phyloP scores from a whole-genome alignment of 352 stramenopile species.

The Phytophthora ramorum region DNA sequence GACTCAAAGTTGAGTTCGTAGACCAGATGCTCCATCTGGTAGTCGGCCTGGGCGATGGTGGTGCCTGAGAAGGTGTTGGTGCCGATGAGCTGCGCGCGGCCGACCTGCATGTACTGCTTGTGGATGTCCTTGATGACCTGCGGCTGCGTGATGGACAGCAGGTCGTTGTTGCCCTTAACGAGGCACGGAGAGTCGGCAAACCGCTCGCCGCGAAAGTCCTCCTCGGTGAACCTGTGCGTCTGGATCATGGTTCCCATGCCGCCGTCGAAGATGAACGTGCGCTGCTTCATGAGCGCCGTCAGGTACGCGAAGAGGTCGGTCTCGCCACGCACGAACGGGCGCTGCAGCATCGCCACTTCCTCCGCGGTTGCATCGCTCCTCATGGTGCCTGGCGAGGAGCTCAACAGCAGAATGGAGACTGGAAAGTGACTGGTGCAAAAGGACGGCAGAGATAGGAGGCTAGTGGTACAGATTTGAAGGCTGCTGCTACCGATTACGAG shows the following conservation, averaged over 20 bases:
- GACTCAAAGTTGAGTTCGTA: slow-evolving; percentile 97
- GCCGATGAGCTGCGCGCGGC: slow-evolving; percentile 94
- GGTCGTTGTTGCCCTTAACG: slow-evolving; percentile 98
- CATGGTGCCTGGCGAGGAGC: slow-evolving; percentile 1
- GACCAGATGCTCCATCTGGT: slow-evolving; percentile 95
- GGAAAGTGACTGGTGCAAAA: slow-evolving; percentile 22
- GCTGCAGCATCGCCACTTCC: slow-evolving; percentile 59
- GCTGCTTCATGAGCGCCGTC: slow-evolving; percentile 77
- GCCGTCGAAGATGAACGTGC: slow-evolving; percentile 96
- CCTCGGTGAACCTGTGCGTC: slow-evolving; percentile 91
- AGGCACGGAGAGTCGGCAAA: slow-evolving; percentile 93
- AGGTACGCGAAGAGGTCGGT: slow-evolving; percentile 81
- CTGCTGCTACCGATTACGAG: background rate
- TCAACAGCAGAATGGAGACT: slow-evolving; percentile 16
- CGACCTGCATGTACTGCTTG: slow-evolving; percentile 94
- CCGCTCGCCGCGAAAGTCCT: slow-evolving; percentile 95
- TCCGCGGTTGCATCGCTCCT: slow-evolving; percentile 42
- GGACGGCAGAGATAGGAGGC: slow-evolving; percentile 4
- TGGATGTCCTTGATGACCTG: slow-evolving; percentile 97
- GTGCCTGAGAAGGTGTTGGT: slow-evolving; percentile 98
- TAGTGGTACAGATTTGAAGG: background rate
- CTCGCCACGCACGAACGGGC: slow-evolving; percentile 71
- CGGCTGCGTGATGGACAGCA: slow-evolving; percentile 96
- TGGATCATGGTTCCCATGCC: slow-evolving; percentile 99
- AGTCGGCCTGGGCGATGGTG: slow-evolving; percentile 96